Evolutionary conservation across 805 yeast species (phyloP), one percentile per base, ranked within the genome.

Genomic region (Pichia nakasei): DNA sequence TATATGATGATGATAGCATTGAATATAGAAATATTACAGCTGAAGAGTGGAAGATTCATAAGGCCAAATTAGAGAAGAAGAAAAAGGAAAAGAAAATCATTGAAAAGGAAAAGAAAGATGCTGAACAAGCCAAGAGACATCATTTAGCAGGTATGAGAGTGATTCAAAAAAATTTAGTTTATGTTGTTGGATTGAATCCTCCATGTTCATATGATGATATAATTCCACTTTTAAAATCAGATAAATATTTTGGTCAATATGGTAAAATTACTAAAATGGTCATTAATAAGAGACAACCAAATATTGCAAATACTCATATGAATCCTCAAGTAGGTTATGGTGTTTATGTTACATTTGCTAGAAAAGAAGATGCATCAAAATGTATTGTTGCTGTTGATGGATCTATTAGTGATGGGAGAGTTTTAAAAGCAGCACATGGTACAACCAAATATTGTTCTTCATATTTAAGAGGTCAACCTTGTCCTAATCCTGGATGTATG

Each of bases 401-500:
- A 9, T 83, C 96, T 1, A 71, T 87, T 37, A 82, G 89, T 62
- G 98, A 93, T 60, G 97, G 97, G 2, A 78, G 88, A 56, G 72
- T 83, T 29, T 72, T 93, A 50, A 74, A 91, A 48, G 98, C 98
- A 15, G 97, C 97, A 0, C 95, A 89, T 63, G 99, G 99, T 60
- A 93, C 98, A 5, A 93, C 99, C 12, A 93, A 93, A 64, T 93
- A 93, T 68, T 93, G 99, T 63, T 86, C 96, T n/a, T 83, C 95
- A 3, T 93, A 93, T 60, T 68, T 93, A 51, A 75, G 97, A 53
- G 97, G 96, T 32, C 94, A 86, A 61, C 82, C 93, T 9, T 93
- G 99, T 67, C 98, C 96, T 47, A 93, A 93, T 65, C 97, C 97
- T 49, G 87, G 88, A 59, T 93, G 99, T 73, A 93, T 93, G 98